These are phyloP conservation scores for Huntiella omanensis DNA, from an alignment of 2,329 filamentous ascomycete species.

Conservation along the genomic window DNA sequence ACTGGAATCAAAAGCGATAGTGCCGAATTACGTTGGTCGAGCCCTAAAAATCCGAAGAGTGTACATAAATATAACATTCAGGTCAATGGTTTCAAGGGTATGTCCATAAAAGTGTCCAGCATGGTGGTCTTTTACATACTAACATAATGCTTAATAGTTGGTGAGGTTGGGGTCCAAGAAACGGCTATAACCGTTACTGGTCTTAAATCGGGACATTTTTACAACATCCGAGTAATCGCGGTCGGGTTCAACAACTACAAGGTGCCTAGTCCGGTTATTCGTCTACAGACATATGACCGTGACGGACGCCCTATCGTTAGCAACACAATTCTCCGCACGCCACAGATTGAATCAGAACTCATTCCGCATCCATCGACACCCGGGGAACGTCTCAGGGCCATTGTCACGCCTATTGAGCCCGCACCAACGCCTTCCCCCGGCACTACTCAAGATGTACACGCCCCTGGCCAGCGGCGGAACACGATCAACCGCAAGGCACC, in stretches of 20 bases:
- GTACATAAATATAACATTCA: conserved; percentile 81
- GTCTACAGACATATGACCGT: conserved; percentile 55
- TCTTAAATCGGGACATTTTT: conserved; percentile 70
- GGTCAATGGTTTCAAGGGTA: conserved; percentile 82
- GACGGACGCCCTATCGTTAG: conserved; percentile 44
- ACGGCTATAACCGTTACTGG: conserved; percentile 68
- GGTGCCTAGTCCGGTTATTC: conserved; percentile 68
- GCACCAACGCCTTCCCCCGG: conserved; percentile 18
- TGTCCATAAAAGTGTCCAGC: conserved; percentile 16
- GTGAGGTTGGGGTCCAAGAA: conserved; percentile 61
- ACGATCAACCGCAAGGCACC: conserved; percentile 54
- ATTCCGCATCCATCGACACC: conserved; percentile 20
- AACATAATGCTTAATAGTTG: conserved; percentile 33
- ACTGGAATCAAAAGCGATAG: conserved; percentile 76
- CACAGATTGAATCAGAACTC: conserved; percentile 34
- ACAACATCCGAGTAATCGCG: conserved; percentile 83
- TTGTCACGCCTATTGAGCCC: conserved; percentile 41
- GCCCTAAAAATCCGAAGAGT: conserved; percentile 42
- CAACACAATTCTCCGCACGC: conserved; percentile 35
- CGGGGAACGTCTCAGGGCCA: conserved; percentile 26
- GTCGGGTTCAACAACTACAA: conserved; percentile 87
- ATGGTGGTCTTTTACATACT: neutral
- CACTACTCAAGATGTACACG: conserved; percentile 2
- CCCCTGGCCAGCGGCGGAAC: conserved; percentile 21
- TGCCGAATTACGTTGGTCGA: conserved; percentile 80